Evolutionary conservation across 768 basidiomycete species (phyloP).

Genomic region (Mycena crocata): DNA sequence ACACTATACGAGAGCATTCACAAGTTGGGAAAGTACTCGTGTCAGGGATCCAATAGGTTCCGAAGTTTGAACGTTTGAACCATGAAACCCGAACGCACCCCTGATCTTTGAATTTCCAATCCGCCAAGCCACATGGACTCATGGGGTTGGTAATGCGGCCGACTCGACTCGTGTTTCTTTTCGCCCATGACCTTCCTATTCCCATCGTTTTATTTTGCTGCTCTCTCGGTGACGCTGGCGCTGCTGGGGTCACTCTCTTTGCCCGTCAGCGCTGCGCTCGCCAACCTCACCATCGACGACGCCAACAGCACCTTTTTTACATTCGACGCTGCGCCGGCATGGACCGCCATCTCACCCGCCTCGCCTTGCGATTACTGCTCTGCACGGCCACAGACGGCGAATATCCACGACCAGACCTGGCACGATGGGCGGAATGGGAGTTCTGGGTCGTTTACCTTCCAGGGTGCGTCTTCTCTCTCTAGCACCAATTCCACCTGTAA

Average conservation of each 20-base stretch:
- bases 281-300: constrained; percentile 30
- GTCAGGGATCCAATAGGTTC: no score
- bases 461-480: constrained; percentile 15
- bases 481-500: no score
- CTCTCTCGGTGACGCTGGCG: background rate
- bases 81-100: no score
- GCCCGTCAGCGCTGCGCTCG: background rate
- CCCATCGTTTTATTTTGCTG: no score
- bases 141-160: background rate
- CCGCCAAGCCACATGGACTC: background rate
- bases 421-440: constrained; percentile 24
- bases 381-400: constrained; percentile 16
- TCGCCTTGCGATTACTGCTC: constrained; percentile 23
- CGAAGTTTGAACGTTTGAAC: no score
- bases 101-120: background rate
- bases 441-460: constrained; percentile 20
- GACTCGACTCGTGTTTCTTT: background rate
- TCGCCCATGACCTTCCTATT: background rate
- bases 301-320: constrained; percentile 16
- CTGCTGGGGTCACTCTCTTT: background rate
- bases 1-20: no score
- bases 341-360: constrained; percentile 12
- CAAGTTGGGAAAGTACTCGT: no score
- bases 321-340: background rate
- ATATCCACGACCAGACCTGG: constrained; percentile 28